Conservation (phyloP, 1,284 basidiomycete species). For the Austroboletus novae-zelandiae region DNA sequence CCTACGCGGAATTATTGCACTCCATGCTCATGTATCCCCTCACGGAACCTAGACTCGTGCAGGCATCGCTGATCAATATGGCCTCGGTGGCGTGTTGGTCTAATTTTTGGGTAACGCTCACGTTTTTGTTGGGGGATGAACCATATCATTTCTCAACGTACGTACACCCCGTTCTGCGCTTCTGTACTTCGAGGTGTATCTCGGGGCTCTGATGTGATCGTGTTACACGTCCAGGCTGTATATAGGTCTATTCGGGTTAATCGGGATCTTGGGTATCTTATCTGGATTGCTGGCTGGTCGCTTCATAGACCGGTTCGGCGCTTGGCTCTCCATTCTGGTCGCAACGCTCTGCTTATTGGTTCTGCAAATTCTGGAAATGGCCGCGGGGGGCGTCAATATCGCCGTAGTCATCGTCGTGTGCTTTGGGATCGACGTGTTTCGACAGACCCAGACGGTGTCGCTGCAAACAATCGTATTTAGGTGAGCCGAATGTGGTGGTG, state of each 20-base stretch:
- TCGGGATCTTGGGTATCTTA: constrained; percentile 66
- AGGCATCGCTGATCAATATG: constrained; percentile 57
- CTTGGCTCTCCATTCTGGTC: constrained; percentile 63
- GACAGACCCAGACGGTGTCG: constrained; percentile 44
- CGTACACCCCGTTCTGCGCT: constrained; percentile 17
- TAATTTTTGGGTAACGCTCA: constrained; percentile 72
- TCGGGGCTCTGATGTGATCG: not conserved
- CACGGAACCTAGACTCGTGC: constrained; percentile 68
- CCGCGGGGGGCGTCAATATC: constrained; percentile 57
- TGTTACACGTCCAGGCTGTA: constrained; percentile 41
- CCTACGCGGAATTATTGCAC: constrained; percentile 58
- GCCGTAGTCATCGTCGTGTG: constrained; percentile 51
- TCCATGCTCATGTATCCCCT: constrained; percentile 63
- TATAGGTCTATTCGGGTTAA: constrained; percentile 69
- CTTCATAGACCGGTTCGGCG: constrained; percentile 58
- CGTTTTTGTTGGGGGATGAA: constrained; percentile 62
- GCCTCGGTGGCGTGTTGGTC: constrained; percentile 58
- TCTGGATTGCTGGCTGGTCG: constrained; percentile 60
- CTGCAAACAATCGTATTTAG: constrained; percentile 40
- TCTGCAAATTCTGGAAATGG: constrained; percentile 52
- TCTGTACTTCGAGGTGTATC: not conserved
- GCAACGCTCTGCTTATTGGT: constrained; percentile 43
- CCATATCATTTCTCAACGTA: constrained; percentile 69
- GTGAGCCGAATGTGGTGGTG: constrained; percentile 16
- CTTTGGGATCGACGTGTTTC: constrained; percentile 45